Evolutionary conservation across 345 rosid species (phyloP).

Genomic region (Punica granatum): DNA sequence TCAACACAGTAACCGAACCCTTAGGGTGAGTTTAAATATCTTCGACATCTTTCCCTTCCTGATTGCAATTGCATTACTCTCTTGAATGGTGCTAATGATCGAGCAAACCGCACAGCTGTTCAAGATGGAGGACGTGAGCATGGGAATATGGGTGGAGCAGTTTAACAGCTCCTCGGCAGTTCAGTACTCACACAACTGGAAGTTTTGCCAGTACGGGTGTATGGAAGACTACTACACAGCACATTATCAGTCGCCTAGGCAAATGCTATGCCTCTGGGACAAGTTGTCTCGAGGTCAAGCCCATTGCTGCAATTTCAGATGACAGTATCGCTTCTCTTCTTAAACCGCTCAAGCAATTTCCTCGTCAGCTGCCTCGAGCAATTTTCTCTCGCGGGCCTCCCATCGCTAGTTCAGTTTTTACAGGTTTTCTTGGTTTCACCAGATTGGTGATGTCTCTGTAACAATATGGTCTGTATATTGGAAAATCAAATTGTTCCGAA

Average conservation of each 20-base stretch:
- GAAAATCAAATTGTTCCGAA: background rate
- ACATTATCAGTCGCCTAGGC: conserved; percentile 94
- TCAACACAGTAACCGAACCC: conserved; percentile 51
- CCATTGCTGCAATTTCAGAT: conserved; percentile 84
- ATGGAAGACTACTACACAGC: conserved; percentile 80
- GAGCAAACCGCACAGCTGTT: conserved; percentile 49
- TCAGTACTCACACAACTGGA: conserved; percentile 87
- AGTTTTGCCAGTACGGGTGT: conserved; percentile 94
- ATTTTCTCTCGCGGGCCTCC: background rate
- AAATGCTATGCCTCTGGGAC: conserved; percentile 92
- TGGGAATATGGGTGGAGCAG: conserved; percentile 98
- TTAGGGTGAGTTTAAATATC: conserved; percentile 46
- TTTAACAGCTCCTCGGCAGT: conserved; percentile 56
- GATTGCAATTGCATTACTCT: background rate
- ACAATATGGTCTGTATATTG: background rate
- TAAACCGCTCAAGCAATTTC: background rate
- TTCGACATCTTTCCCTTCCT: background rate
- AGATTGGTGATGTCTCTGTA: background rate
- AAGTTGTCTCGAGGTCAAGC: conserved; percentile 67
- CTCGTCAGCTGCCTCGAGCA: no score
- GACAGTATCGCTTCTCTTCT: conserved; percentile 13
- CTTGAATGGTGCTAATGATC: background rate
- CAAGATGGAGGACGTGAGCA: conserved; percentile 98
- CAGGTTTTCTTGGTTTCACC: background rate
- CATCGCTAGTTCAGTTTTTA: background rate